These are phyloP conservation scores for Dichotomocladium elegans DNA, from an alignment of 371 early-diverging fungal species.

Conservation along the genomic window DNA sequence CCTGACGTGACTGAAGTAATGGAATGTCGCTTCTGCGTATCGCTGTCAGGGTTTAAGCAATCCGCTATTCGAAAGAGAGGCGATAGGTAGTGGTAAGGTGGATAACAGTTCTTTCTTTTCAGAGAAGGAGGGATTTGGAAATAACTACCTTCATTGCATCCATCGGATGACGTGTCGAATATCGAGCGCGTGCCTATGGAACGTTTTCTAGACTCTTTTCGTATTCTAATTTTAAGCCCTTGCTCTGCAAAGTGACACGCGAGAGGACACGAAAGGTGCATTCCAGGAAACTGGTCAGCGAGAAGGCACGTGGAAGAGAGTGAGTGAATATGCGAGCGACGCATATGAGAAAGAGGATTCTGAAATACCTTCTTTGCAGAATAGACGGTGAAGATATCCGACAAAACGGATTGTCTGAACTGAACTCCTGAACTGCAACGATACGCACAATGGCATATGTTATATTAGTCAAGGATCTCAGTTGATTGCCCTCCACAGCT, in stretches of 20 bases:
- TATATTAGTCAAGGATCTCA: background rate
- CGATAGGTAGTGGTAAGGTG: background rate
- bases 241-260: constrained; percentile 64
- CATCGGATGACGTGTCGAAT: background rate
- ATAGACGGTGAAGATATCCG: constrained; percentile 46
- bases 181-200: background rate
- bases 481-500: too few relatives aligned
- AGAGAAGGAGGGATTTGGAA: background rate
- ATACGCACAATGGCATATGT: background rate
- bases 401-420: constrained; percentile 21
- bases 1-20: too few relatives aligned
- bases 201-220: constrained; percentile 47
- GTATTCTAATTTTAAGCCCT: constrained; percentile 66
- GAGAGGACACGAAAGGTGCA: constrained; percentile 57
- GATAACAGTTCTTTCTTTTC: background rate
- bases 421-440: constrained; percentile 14
- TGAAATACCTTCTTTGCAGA: constrained; percentile 29
- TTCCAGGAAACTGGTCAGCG: constrained; percentile 43
- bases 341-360: background rate
- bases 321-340: too few relatives aligned
- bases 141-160: background rate
- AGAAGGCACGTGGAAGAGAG: background rate
- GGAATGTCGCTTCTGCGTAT: too few relatives aligned
- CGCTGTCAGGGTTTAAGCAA: too few relatives aligned
- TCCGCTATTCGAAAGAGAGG: background rate